These are phyloP conservation scores for Paraglomus occultum DNA, from an alignment of 192 early-diverging fungal genomes.

Conservation along the genomic window DNA sequence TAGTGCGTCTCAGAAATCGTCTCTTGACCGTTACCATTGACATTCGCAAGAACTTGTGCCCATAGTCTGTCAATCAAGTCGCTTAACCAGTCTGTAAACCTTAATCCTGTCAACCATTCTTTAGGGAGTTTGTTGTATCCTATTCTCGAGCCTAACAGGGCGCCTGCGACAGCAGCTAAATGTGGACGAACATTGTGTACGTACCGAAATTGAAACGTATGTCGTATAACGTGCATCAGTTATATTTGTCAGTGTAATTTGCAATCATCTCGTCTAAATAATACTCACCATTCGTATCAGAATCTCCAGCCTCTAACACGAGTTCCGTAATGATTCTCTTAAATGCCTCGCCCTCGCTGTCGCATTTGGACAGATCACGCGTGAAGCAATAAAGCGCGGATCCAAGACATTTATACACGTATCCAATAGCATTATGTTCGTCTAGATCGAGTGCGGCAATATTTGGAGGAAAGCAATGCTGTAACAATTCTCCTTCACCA, in stretches of 20 bases:
- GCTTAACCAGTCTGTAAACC: conserved; percentile 37
- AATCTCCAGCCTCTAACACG: conserved; percentile 52
- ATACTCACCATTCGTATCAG: conserved; percentile 46
- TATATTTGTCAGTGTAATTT: too few relatives aligned
- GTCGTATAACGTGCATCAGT: too few relatives aligned
- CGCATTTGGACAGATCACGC: conserved; percentile 27
- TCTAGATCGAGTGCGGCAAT: conserved; percentile 42
- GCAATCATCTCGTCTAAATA: too few relatives aligned
- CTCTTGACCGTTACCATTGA: too few relatives aligned
- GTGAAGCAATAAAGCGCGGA: conserved; percentile 38
- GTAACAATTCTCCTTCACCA: conserved; percentile 22
- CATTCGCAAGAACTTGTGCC: background rate
- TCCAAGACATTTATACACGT: conserved; percentile 54
- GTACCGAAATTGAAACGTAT: too few relatives aligned
- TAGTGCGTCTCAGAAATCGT: too few relatives aligned
- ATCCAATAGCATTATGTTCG: conserved; percentile 43
- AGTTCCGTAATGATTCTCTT: conserved; percentile 46
- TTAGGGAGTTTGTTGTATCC: conserved; percentile 45
- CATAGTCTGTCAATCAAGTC: conserved; percentile 29
- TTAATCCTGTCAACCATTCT: conserved; percentile 45
- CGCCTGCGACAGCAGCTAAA: conserved; percentile 45
- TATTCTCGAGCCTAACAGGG: conserved; percentile 47
- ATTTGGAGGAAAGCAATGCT: conserved; percentile 36
- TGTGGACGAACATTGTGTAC: conserved; percentile 29
- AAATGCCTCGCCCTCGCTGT: conserved; percentile 35